These are phyloP conservation scores for Phialocephala sp. DNA, from an alignment of 2,329 filamentous ascomycete genomes.

Conservation along the genomic window DNA sequence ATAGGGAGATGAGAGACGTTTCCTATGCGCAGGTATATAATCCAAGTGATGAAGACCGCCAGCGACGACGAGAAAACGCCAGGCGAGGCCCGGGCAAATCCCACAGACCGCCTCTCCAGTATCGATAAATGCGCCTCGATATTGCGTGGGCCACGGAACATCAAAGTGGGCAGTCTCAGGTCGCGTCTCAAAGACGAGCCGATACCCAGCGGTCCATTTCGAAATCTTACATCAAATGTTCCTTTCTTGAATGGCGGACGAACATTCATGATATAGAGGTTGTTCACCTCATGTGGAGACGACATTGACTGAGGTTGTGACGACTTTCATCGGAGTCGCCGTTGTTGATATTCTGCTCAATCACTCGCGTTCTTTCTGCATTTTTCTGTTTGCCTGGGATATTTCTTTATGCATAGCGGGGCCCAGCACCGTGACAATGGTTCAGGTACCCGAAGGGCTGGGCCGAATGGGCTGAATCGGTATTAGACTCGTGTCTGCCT, in stretches of 20 bases:
- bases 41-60: background rate
- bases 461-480: background rate
- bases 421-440: background rate
- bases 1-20: background rate
- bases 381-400: background rate
- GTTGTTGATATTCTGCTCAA: background rate
- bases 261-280: background rate
- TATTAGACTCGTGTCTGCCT: conserved; percentile 3
- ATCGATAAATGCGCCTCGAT: background rate
- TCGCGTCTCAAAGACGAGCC: background rate
- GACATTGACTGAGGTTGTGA: background rate
- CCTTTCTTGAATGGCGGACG: background rate
- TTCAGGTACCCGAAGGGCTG: background rate
- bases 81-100: background rate
- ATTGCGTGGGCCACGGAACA: background rate
- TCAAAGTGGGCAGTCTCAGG: background rate
- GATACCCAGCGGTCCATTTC: too few relatives aligned
- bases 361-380: background rate
- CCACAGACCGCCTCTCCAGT: conserved; percentile 6
- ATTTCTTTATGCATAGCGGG: background rate
- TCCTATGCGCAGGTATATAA: background rate
- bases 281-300: background rate
- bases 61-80: background rate
- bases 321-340: background rate
- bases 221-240: background rate